Evolutionary conservation across 345 rosid genomes (phyloP).

Genomic region (Brassica carinata): DNA sequence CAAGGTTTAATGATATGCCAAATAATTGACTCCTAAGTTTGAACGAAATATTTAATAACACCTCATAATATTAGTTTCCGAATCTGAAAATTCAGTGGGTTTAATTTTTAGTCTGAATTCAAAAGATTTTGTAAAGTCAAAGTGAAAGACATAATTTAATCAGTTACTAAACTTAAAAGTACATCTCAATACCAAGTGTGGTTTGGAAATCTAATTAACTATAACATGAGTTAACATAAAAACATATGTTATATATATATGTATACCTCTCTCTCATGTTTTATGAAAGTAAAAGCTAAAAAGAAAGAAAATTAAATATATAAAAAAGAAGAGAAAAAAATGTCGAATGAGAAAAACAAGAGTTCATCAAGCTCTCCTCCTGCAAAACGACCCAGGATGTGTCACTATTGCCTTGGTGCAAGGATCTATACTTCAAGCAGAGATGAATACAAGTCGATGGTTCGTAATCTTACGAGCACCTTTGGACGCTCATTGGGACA

Average conservation of each 20-base stretch:
- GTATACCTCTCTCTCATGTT: neutral
- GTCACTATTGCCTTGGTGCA: neutral
- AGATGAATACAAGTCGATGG: slow-evolving; percentile 64
- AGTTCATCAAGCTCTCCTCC: neutral
- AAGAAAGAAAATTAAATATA: neutral
- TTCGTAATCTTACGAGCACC: slow-evolving; percentile 68
- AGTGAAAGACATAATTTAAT: neutral
- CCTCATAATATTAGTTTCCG: too few species aligned
- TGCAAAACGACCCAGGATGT: too few species aligned
- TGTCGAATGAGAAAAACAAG: neutral
- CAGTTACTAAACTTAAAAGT: too few species aligned
- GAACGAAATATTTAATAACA: too few species aligned
- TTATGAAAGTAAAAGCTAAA: neutral
- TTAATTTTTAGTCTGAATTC: neutral
- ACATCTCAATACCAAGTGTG: neutral
- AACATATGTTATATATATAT: neutral
- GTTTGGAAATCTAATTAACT: neutral
- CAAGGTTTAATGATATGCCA: neutral
- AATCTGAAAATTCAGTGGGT: neutral
- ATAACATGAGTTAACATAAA: neutral
- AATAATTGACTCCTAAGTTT: neutral
- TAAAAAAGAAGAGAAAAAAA: neutral
- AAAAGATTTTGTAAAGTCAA: neutral
- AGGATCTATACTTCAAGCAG: slow-evolving; percentile 60
- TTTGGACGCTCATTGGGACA: slow-evolving; percentile 45